phyloP scores from a whole-genome alignment of 2,329 filamentous ascomycete genomes.

The Aspergillus spinulosporus region DNA sequence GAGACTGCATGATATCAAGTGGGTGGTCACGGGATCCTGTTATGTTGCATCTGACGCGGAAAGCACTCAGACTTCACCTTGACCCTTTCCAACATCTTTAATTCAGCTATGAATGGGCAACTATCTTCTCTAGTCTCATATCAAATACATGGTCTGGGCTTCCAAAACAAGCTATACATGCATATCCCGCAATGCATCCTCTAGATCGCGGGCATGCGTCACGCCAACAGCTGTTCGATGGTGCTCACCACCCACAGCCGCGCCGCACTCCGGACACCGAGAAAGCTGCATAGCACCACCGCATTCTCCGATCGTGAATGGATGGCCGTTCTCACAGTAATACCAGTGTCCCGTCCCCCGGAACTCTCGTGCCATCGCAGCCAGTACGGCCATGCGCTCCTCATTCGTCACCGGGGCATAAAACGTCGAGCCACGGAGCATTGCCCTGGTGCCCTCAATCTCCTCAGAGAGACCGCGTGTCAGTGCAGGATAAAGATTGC shows the following conservation, averaged over 20 bases:
- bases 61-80: too few relatives aligned
- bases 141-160: neutral
- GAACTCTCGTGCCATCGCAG: slow-evolving; percentile 55
- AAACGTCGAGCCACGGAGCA: slow-evolving; percentile 51
- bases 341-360: slow-evolving; percentile 54
- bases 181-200: slow-evolving; percentile 25
- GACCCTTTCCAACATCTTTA: too few relatives aligned
- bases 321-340: slow-evolving; percentile 42
- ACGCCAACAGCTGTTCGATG: slow-evolving; percentile 57
- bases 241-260: slow-evolving; percentile 55
- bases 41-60: too few relatives aligned
- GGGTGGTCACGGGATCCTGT: too few relatives aligned
- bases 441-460: slow-evolving; percentile 48
- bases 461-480: slow-evolving; percentile 46
- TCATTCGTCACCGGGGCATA: slow-evolving; percentile 52
- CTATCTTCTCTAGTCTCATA: too few relatives aligned
- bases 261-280: slow-evolving; percentile 63
- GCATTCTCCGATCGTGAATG: slow-evolving; percentile 65
- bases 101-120: too few relatives aligned
- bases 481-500: slow-evolving; percentile 25
- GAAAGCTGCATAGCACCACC: slow-evolving; percentile 65
- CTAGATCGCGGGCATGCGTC: slow-evolving; percentile 58
- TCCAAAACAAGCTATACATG: neutral
- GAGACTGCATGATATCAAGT: too few relatives aligned
- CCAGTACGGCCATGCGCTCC: slow-evolving; percentile 54